Evolutionary conservation across 345 rosid species (phyloP).

Genomic region (Mangifera indica): DNA sequence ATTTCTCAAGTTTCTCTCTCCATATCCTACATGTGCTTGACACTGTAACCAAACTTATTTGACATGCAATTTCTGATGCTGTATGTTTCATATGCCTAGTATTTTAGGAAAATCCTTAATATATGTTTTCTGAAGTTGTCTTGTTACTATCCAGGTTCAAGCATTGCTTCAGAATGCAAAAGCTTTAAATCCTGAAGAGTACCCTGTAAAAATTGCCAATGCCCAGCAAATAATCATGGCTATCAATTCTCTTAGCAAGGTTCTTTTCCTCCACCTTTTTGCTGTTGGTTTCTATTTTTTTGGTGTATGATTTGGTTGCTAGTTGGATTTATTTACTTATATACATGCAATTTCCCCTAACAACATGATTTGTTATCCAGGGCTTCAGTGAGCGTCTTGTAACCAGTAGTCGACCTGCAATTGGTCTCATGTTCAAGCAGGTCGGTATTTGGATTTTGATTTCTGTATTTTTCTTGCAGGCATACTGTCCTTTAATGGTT

Average conservation of each 20-base stretch:
- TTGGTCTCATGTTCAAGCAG: slow-evolving; percentile 95
- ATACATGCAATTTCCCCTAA: slow-evolving; percentile 9
- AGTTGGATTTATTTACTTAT: slow-evolving; percentile 13
- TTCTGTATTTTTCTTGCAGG: background rate
- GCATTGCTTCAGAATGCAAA: slow-evolving; percentile 53
- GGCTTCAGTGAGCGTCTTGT: slow-evolving; percentile 95
- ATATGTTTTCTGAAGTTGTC: slow-evolving; percentile 19
- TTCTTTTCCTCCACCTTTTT: slow-evolving; percentile 28
- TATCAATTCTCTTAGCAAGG: slow-evolving; percentile 97
- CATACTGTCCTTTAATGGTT: background rate
- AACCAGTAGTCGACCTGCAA: slow-evolving; percentile 76
- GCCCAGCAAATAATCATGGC: slow-evolving; percentile 80
- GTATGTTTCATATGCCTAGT: background rate
- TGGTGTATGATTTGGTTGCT: background rate
- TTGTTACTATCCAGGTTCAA: slow-evolving; percentile 60
- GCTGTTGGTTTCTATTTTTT: slow-evolving; percentile 2
- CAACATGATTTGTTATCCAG: slow-evolving; percentile 41
- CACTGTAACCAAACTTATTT: background rate
- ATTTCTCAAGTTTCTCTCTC: slow-evolving; percentile 23
- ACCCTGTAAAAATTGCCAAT: slow-evolving; percentile 49
- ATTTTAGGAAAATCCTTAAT: background rate
- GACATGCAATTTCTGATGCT: background rate
- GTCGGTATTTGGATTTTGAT: slow-evolving; percentile 37
- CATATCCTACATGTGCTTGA: background rate
- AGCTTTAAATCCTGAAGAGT: slow-evolving; percentile 47